Percentiles rank a stretch among this genome's conserved stretches.
These are phyloP conservation scores for Aspergillus persii DNA, from an alignment of 2,329 filamentous ascomycete genomes.

Conservation along the genomic window DNA sequence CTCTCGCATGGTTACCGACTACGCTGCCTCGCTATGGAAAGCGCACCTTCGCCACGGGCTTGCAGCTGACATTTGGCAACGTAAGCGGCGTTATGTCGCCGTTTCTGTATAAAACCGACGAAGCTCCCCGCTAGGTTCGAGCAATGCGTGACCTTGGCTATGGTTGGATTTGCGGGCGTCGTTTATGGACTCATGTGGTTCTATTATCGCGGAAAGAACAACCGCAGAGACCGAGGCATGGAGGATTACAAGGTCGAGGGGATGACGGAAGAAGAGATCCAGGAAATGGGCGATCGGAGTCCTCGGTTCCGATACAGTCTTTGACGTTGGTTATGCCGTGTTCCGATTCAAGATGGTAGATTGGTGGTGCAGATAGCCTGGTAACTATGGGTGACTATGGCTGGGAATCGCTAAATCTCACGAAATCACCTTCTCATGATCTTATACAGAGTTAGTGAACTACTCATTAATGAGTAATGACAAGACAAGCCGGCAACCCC, in stretches of 20 bases:
- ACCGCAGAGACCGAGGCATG: conserved; percentile 33
- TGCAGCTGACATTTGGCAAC: conserved; percentile 71
- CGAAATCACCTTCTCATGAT: too few relatives aligned
- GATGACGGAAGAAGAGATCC: conserved; percentile 42
- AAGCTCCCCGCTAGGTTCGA: conserved; percentile 58
- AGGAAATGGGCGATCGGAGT: conserved; percentile 44
- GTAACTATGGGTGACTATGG: too few relatives aligned
- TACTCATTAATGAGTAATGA: neutral
- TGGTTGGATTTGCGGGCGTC: conserved; percentile 55
- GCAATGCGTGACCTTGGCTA: conserved; percentile 61
- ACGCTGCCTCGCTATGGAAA: conserved; percentile 76
- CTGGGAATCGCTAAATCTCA: too few relatives aligned
- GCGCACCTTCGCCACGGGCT: conserved; percentile 66
- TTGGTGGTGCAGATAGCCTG: neutral
- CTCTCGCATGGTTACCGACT: conserved; percentile 58
- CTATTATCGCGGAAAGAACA: conserved; percentile 52
- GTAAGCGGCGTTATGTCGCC: conserved; percentile 69
- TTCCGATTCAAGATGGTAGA: neutral
- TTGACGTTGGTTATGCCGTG: neutral
- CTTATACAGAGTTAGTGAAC: too few relatives aligned
- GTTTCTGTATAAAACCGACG: conserved; percentile 51
- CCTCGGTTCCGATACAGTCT: conserved; percentile 38
- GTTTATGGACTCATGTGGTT: conserved; percentile 57
- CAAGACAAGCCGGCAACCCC: too few relatives aligned
- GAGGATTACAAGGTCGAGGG: conserved; percentile 40